Evolutionary conservation across 1,284 basidiomycete species (phyloP).

Genomic region (Naganishia sp.): DNA sequence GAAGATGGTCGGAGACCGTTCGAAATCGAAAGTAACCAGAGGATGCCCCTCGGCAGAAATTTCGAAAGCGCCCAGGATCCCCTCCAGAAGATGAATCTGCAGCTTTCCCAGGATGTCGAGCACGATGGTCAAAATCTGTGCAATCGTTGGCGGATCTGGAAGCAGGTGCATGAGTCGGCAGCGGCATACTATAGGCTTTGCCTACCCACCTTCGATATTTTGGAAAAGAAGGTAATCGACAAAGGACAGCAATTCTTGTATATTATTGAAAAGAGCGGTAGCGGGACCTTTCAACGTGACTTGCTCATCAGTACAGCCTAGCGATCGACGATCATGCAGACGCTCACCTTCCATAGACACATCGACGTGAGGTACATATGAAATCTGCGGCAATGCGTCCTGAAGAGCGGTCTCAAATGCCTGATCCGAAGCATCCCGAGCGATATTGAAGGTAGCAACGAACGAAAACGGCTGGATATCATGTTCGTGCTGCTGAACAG

Average conservation of each 20-base stretch:
- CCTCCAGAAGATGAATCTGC: conserved; percentile 1
- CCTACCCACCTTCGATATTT: conserved; percentile 19
- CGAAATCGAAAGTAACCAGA: conserved; percentile 7
- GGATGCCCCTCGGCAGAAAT: conserved; percentile 10
- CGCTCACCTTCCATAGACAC: conserved; percentile 23
- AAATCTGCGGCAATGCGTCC: conserved; percentile 21
- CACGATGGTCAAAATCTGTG: conserved; percentile 5
- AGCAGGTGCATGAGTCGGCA: background rate
- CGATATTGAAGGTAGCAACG: conserved; percentile 17
- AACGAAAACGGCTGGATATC: conserved; percentile 2
- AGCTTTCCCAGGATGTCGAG: conserved; percentile 7
- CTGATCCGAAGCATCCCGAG: conserved; percentile 21
- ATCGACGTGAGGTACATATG: conserved; percentile 5
- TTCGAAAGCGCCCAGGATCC: background rate
- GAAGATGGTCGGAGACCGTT: background rate
- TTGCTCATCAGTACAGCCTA: background rate
- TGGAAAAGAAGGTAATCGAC: conserved; percentile 15
- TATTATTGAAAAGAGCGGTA: conserved; percentile 3
- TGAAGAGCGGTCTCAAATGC: conserved; percentile 8
- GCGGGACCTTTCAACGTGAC: background rate
- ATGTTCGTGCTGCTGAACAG: background rate
- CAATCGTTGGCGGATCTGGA: conserved; percentile 6
- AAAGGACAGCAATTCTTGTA: conserved; percentile 9
- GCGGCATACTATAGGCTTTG: background rate
- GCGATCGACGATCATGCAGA: background rate